These are phyloP conservation scores for Hymenoscyphus fraxineus DNA, from an alignment of 2,329 filamentous ascomycete genomes.

Conservation along the genomic window DNA sequence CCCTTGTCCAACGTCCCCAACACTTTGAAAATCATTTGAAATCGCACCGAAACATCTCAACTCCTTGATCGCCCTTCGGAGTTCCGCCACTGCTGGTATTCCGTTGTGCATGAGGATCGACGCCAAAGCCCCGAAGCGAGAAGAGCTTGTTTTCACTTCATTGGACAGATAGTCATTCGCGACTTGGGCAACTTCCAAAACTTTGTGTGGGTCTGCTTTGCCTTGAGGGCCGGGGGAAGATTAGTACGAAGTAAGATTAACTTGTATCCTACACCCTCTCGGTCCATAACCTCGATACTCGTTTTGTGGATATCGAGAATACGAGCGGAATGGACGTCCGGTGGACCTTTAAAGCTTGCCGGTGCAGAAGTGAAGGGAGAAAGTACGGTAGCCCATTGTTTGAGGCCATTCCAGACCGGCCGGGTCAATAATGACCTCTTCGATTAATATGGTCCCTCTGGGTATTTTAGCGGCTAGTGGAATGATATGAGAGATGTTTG, in stretches of 20 bases:
- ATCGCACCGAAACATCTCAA: constrained; percentile 59
- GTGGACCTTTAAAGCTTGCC: constrained; percentile 2
- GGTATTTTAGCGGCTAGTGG: constrained; percentile 10
- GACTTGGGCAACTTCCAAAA: constrained; percentile 41
- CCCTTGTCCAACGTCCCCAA: constrained; percentile 53
- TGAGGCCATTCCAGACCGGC: constrained; percentile 11
- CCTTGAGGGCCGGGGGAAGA: constrained; percentile 46
- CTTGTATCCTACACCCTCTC: constrained; percentile 47
- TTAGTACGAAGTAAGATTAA: constrained; percentile 49
- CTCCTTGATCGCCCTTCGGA: constrained; percentile 47
- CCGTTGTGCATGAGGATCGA: constrained; percentile 52
- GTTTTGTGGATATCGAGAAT: constrained; percentile 36
- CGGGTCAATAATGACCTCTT: constrained; percentile 24
- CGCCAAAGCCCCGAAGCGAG: constrained; percentile 44
- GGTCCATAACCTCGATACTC: constrained; percentile 43
- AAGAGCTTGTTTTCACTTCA: constrained; percentile 26
- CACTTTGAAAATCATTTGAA: constrained; percentile 58
- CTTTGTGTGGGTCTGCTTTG: constrained; percentile 40
- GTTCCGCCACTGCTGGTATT: constrained; percentile 45
- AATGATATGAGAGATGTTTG: not conserved
- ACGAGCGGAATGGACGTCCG: constrained; percentile 9
- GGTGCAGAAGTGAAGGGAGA: constrained; percentile 9
- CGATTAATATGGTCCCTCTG: constrained; percentile 22
- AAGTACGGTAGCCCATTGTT: constrained; percentile 19
- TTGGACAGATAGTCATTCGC: constrained; percentile 27